Base-by-base conservation (phyloP, 2,329 filamentous ascomycete genomes). In the Trichophyton schoenleinii region DNA sequence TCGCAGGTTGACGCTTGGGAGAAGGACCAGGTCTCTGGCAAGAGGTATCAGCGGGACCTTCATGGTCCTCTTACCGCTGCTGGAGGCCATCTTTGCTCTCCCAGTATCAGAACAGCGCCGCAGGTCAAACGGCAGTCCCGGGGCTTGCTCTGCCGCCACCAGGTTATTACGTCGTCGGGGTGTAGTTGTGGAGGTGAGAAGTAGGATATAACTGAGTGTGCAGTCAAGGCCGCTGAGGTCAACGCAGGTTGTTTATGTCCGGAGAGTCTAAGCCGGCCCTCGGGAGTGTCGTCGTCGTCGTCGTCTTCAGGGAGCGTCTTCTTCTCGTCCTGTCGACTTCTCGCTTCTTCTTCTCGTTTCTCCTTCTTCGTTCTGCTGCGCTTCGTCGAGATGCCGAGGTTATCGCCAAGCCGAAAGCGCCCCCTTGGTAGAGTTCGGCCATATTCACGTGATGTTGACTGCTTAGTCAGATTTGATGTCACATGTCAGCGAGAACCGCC, bases 1-100 rank as follows among this genome's bases (percentile, higher is more conserved):
- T 67, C 91, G 87, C 68, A 95, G 83, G 58, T 91, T 85, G 61
- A 91, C 85, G 64, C 91, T 90, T 3, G 94, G 94, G 8, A 96
- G 83, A 46, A 97, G 84, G 66, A 96, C 88, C 64, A 85, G 83
- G 66, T 87, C 88, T 70, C 87, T 85, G 60, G 89, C 84, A 49
- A 97, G 83, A 42, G 91, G 89, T 67, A 97, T 87, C 68, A 97
- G 77, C 53, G 92, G 88, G 38, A 96, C 68, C 66, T 74, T 77
- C 60, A 70, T 73, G 42, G 62, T 55, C 58, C 64, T 59, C 25
- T 57, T 58, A 28, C 46, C 49, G 31, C 34, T 53, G 36, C n/a
- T 44, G 34, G 55, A 58, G 28, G 55, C 36, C 55, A 58, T 58
- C 28, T 55, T 55, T 28, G 52, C n/a, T 55, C 25, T 28, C 15